These are phyloP conservation scores for Platanthera guangdongensis DNA, from an alignment of 106 monocot genomes.

Conservation along the genomic window DNA sequence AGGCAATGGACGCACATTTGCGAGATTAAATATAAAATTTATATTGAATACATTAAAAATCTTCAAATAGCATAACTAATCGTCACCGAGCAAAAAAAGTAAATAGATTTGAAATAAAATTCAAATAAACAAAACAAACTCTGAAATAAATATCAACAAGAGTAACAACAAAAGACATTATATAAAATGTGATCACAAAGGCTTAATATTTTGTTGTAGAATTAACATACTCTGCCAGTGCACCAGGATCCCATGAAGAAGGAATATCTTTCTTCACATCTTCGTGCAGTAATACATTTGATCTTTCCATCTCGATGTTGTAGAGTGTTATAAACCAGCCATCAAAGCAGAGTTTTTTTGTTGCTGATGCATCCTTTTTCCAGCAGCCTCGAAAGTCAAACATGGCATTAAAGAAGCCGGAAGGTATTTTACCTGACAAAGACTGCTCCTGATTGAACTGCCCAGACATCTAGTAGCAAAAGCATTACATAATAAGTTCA, in stretches of 20 bases:
- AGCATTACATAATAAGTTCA: neutral
- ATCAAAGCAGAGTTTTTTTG: constrained; percentile 58
- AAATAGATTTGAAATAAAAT: neutral
- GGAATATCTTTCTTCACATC: constrained; percentile 60
- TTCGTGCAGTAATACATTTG: constrained; percentile 33
- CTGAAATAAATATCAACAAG: neutral
- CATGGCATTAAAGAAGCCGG: constrained; percentile 72
- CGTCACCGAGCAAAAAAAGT: neutral
- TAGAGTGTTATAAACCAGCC: constrained; percentile 67
- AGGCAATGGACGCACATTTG: neutral
- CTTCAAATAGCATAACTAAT: neutral
- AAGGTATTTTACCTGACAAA: constrained; percentile 69
- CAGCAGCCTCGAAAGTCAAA: constrained; percentile 61
- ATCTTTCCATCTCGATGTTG: constrained; percentile 43
- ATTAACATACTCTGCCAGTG: constrained; percentile 46
- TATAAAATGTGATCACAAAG: neutral
- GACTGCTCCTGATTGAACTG: constrained; percentile 47
- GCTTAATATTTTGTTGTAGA: neutral
- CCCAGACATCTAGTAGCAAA: constrained; percentile 60
- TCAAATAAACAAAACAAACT: neutral
- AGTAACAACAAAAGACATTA: neutral
- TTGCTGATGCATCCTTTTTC: constrained; percentile 49
- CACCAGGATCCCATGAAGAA: constrained; percentile 67
- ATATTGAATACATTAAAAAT: neutral
- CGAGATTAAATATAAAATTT: neutral